Conservation (phyloP, 176 grass and related monocot species). For the Dendrocalamus sinicus region DNA sequence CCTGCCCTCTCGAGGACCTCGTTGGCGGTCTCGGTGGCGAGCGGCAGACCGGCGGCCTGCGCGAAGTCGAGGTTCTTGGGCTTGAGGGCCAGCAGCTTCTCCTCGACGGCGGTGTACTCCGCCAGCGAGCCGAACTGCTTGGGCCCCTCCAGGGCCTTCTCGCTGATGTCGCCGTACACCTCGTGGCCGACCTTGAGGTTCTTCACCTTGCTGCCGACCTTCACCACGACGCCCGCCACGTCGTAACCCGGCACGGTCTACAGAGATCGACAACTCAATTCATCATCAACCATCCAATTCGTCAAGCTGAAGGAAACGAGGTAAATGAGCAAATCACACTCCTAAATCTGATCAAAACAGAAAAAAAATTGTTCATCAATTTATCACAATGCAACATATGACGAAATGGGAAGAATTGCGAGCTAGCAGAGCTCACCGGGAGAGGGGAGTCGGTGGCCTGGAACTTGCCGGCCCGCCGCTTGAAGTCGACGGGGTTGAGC, state of each 20-base stretch:
- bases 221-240: constrained; percentile 74
- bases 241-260: constrained; percentile 97
- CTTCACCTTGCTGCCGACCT: constrained; percentile 75
- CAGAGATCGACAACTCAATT: background rate
- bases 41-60: constrained; percentile 67
- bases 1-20: constrained; percentile 68
- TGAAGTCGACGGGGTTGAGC: constrained; percentile 87
- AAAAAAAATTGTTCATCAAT: background rate
- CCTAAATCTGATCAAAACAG: background rate
- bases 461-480: constrained; percentile 86
- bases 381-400: background rate
- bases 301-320: background rate
- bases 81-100: constrained; percentile 80
- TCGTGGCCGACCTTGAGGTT: constrained; percentile 76
- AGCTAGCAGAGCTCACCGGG: constrained; percentile 48
- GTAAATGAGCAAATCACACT: background rate
- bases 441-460: constrained; percentile 85
- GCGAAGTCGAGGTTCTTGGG: constrained; percentile 75
- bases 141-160: constrained; percentile 79
- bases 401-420: background rate
- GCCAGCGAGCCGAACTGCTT: constrained; percentile 90
- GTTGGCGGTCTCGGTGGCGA: constrained; percentile 72
- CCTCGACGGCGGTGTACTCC: constrained; percentile 85
- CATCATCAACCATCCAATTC: background rate
- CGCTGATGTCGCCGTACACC: constrained; percentile 92